Conservation (phyloP, 148 eudicot species). For the Persicaria maculosa region DNA sequence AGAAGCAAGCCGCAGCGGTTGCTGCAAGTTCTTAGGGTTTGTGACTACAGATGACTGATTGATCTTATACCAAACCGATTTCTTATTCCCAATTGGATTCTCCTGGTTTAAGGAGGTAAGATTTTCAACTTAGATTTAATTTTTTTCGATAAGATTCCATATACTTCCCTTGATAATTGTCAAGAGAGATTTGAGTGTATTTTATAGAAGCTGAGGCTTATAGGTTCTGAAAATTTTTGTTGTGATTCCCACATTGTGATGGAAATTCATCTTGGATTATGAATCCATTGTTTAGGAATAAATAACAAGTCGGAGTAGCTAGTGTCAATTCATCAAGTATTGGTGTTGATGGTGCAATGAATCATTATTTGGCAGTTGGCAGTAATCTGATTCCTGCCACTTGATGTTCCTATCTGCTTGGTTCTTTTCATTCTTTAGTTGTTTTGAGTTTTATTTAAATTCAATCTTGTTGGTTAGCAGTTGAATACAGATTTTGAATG, state of each 20-base stretch:
- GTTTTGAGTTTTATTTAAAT: not conserved
- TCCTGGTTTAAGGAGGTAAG: slow-evolving; percentile 8
- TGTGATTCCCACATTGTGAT: not conserved
- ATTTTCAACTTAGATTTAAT: not conserved
- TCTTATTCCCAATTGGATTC: not conserved
- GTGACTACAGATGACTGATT: slow-evolving; percentile 20
- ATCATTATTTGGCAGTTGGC: slow-evolving; percentile 1
- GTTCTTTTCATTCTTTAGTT: not conserved
- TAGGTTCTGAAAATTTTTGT: not conserved
- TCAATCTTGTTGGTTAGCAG: not conserved
- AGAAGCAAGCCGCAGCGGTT: slow-evolving; percentile 22
- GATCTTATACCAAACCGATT: not conserved
- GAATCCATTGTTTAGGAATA: not conserved
- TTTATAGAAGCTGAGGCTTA: not conserved
- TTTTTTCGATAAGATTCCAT: not conserved
- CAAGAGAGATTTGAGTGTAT: slow-evolving; percentile 4
- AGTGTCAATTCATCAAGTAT: not conserved
- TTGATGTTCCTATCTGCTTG: not conserved
- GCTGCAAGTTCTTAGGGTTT: slow-evolving; percentile 11
- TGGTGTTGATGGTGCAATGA: not conserved
- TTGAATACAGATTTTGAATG: not conserved
- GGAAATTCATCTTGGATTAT: slow-evolving; percentile 6
- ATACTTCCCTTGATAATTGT: not conserved
- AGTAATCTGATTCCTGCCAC: not conserved
- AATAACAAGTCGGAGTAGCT: not conserved